Base-by-base conservation (phyloP, 495 filamentous ascomycete genomes). In the Neohortaea acidophila region DNA sequence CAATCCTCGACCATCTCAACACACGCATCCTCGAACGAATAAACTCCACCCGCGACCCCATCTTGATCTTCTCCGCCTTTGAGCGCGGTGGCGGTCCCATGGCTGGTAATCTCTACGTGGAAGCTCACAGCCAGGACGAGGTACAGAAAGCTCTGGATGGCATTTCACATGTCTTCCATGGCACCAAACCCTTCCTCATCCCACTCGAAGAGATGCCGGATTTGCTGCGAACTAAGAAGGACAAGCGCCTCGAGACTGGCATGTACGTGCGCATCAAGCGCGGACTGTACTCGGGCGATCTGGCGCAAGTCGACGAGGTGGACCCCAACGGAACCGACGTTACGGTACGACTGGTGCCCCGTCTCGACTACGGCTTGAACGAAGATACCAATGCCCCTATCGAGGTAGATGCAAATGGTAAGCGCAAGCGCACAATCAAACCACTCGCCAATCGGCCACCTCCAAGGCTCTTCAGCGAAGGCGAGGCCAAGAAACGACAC, bases 131-230 rank as follows among this genome's bases (percentile, higher is more conserved):
- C 35, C 81, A 87, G 53, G 76, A 79, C 28, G 89, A 94, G 57
- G 77, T 99, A 38, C 61, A 84, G 57, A 60, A 73, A 8, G 80
- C 81, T 3, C 62, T 89, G 22, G 81, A 94, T 32, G 82, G 77
- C 7, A 70, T 96, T 47, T 72, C 77, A 39, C 81, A 86, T 54
- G 77, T 83, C 20, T 97, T 93, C 53, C 79, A 83, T 13, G 67
- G 81, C 32, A 75, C 73, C 19, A 89, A 85, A 57, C 71, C 84
- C 57, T 69, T 83, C 24, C 59, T 94, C 23, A 81, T 96, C 29
- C 83, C 86, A n/a, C 83, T 96, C 49, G 86, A 86, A 57, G 91
- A 99, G 59, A 91, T 94, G 78, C 86, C 91, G 0, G 89, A 94
- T 58, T 73, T 99, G 7, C 61, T 99, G n/a, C 73, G 83, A 19